phyloP scores from a whole-genome alignment of 129 eudicot genomes.

The Flaveria sonorensis region DNA sequence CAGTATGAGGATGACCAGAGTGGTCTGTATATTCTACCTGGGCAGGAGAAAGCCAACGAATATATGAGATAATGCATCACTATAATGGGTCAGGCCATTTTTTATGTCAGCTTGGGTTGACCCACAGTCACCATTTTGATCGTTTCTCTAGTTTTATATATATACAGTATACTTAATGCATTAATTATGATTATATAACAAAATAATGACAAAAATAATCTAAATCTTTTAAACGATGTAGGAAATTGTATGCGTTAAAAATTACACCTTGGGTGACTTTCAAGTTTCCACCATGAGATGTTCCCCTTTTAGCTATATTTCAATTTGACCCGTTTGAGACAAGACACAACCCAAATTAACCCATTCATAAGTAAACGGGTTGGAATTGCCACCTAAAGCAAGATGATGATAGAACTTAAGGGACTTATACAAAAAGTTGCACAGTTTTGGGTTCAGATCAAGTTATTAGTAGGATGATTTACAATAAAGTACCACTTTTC shows the following conservation, averaged over 20 bases:
- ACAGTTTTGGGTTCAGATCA: slow-evolving; percentile 2
- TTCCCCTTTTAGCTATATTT: not conserved
- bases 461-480: not conserved
- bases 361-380: not conserved
- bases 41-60: slow-evolving; percentile 19
- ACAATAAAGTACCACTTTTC: not conserved
- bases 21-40: slow-evolving; percentile 94
- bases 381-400: not conserved
- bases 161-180: not conserved
- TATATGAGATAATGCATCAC: slow-evolving; percentile 1
- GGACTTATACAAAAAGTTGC: not conserved
- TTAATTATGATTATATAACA: not conserved
- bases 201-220: not conserved
- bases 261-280: not conserved
- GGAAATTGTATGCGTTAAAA: not conserved
- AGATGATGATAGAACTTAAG: slow-evolving; percentile 2
- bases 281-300: not conserved
- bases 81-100: slow-evolving; percentile 14
- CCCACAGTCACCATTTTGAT: not conserved
- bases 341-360: not conserved
- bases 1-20: slow-evolving; percentile 73
- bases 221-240: not conserved
- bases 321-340: not conserved
- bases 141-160: not conserved
- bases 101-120: slow-evolving; percentile 1